phyloP scores from a whole-genome alignment of 176 grass and related monocot species.

The Oryza punctata region DNA sequence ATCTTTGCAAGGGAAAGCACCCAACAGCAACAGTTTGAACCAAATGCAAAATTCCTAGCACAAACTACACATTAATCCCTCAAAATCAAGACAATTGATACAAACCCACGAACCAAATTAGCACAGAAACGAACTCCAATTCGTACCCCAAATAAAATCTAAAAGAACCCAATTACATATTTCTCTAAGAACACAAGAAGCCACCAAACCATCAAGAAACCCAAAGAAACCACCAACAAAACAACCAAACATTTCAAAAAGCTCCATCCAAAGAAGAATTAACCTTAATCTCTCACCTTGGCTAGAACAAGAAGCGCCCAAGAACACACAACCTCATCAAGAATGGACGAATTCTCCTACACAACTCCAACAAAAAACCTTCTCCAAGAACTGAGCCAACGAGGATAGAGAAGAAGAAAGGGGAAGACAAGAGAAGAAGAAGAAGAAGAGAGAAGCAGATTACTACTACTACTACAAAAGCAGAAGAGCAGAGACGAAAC shows the following conservation, averaged over 20 bases:
- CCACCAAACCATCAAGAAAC: background rate
- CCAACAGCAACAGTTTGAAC: slow-evolving; percentile 25
- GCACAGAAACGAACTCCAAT: background rate
- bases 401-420: background rate
- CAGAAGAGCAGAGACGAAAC: slow-evolving; percentile 36
- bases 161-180: background rate
- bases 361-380: background rate
- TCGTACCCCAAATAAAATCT: background rate
- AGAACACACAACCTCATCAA: slow-evolving; percentile 10
- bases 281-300: slow-evolving; percentile 35
- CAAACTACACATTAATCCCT: background rate
- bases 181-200: background rate
- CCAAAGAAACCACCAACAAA: background rate
- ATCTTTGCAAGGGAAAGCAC: slow-evolving; percentile 52
- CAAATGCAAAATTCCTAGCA: slow-evolving; percentile 20
- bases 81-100: background rate
- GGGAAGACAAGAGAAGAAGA: background rate
- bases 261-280: background rate
- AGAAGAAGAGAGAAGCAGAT: slow-evolving; percentile 9
- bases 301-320: background rate
- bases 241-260: background rate
- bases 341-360: background rate
- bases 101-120: background rate
- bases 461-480: background rate
- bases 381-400: slow-evolving; percentile 25